Evolutionary conservation across 106 monocot genomes (phyloP), one percentile per base, ranked within the genome.

Genomic region (Dioscorea alata): DNA sequence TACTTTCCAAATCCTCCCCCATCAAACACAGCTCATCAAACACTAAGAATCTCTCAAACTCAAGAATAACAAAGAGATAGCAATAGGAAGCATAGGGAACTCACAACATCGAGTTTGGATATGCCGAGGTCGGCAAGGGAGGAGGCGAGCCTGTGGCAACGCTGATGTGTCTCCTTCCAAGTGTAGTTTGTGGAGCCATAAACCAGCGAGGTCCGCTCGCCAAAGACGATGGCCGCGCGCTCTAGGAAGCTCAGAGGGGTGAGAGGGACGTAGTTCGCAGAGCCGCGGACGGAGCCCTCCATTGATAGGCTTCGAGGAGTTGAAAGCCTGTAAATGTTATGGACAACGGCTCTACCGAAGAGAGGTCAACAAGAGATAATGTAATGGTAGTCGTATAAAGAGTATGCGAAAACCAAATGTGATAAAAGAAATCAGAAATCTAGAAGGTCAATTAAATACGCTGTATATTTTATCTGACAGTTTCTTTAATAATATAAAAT

Each of bases 211-310:
- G 73, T 33, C 19, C 72, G 61, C 13, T 75, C 73, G 49, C 33
- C 73, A 60, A 73, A 76, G 50, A 84, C 84, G 33, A 68, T 13
- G 24, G 80, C 79, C 8, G 80, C 23, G 22, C 84, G 79, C 60
- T 84, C 84, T 49, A 84, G 49, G 73, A 84, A 84, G 73, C 76
- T 84, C 13, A 84, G 25, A 22, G 83, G 83, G 23, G 83, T 62
- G 48, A 83, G 75, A 2, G 83, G 83, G 1, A 65, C 65, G 65
- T 69, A 69, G 76, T 84, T 84, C 13, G 84, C 84, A 14, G 83
- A 63, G 75, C 67, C 68, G 16, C 63, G 66, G 60, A 79, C 57
- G 42, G 71, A 21, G 15, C 81, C 81, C 50, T 72, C 83, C 79
- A 83, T 82, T 21, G 66, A 33, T 9, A 3, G 42, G 34, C n/a